phyloP scores from a whole-genome alignment of 768 basidiomycete genomes.

The Mycena epipterygia region DNA sequence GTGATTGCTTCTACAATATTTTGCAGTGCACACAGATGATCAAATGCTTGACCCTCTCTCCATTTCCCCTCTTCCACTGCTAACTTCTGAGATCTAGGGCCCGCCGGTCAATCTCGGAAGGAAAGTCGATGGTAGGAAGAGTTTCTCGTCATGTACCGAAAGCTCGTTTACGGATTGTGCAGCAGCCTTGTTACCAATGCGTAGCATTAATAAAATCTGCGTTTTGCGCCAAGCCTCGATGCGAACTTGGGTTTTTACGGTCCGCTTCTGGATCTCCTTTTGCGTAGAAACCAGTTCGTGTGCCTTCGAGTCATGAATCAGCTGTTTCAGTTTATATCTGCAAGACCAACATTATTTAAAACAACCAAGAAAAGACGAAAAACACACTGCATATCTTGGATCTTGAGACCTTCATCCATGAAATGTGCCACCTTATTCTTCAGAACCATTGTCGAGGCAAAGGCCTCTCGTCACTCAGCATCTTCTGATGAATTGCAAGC shows the following conservation, averaged over 20 bases:
- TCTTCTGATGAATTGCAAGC: background rate
- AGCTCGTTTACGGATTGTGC: background rate
- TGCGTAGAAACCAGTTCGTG: background rate
- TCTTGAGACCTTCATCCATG: background rate
- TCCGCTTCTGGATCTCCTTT: background rate
- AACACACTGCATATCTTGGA: constrained; percentile 7
- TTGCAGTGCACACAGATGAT: background rate
- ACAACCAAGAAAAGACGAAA: background rate
- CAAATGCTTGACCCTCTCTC: background rate
- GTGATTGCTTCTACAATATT: background rate
- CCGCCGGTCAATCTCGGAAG: background rate
- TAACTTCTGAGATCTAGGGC: background rate
- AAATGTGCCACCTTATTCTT: constrained; percentile 5
- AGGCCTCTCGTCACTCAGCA: constrained; percentile 1
- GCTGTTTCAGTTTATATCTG: background rate
- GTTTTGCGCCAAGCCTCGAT: background rate
- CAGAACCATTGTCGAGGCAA: background rate
- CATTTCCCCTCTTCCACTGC: background rate
- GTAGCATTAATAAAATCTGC: background rate
- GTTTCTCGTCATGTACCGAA: background rate
- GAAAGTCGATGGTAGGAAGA: background rate
- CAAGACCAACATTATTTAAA: background rate
- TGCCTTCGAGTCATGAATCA: background rate
- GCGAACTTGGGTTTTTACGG: background rate
- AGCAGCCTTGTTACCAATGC: background rate